Evolutionary conservation across 2,329 filamentous ascomycete species (phyloP).

Genomic region (Blastomyces parvus): DNA sequence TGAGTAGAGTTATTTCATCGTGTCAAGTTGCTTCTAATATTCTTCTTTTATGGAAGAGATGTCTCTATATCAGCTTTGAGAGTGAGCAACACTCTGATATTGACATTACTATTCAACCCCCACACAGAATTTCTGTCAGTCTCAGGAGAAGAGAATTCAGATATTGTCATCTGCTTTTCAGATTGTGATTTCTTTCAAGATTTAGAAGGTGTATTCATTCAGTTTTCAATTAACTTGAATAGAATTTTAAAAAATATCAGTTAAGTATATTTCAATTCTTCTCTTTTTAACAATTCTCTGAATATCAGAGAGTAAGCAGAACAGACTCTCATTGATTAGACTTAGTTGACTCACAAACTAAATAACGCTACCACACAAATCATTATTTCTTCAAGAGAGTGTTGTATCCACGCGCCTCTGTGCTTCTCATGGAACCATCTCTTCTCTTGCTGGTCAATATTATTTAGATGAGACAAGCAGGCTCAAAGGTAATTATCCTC

Average conservation of each 20-base stretch:
- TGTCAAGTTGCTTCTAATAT: not conserved
- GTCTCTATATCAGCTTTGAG: not conserved
- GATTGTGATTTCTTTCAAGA: not conserved
- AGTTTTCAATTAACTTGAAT: not conserved
- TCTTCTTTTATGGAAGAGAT: too few relatives aligned
- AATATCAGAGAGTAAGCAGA: not conserved
- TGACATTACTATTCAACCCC: not conserved
- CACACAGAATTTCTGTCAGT: not conserved
- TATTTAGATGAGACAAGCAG: not conserved
- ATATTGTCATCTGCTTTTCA: not conserved
- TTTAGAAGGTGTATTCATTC: not conserved
- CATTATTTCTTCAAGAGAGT: not conserved
- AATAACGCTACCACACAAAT: not conserved
- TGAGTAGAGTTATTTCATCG: not conserved
- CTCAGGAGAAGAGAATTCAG: not conserved
- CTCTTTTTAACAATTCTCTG: not conserved
- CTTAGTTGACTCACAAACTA: not conserved
- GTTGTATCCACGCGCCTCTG: not conserved
- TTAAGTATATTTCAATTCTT: not conserved
- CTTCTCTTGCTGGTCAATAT: not conserved
- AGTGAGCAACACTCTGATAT: not conserved
- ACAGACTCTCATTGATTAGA: too few relatives aligned
- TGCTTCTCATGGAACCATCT: not conserved
- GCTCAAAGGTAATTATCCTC: not conserved
- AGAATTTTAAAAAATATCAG: not conserved